A percentile compares a stretch with the other conserved stretches of the same genome.
These are phyloP conservation scores for Nevesoporus exiguus DNA, from an alignment of 768 basidiomycete genomes.

Conservation along the genomic window DNA sequence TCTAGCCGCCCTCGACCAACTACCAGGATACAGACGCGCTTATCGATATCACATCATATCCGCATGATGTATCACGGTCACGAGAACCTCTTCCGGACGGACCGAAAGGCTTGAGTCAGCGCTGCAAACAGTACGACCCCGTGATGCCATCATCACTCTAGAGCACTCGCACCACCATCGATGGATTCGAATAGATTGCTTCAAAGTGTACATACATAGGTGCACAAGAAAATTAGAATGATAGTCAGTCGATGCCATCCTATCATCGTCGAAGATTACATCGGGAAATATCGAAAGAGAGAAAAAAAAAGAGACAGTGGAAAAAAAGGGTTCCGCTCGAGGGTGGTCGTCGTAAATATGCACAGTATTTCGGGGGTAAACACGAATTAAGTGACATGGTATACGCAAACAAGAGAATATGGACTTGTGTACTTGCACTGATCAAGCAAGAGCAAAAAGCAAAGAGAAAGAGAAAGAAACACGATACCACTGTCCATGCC, in stretches of 20 bases:
- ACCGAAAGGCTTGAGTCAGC: no score
- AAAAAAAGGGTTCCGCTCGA: neutral
- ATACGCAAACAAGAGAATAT: conserved; percentile 17
- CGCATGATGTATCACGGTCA: no score
- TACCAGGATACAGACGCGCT: no score
- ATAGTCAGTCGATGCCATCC: neutral
- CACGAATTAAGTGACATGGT: conserved; percentile 24
- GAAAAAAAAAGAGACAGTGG: neutral
- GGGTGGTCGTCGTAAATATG: conserved; percentile 17
- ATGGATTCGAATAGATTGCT: neutral
- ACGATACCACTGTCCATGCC: conserved; percentile 22
- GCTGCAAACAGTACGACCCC: no score
- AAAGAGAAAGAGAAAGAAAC: neutral
- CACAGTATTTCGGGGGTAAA: conserved; percentile 18
- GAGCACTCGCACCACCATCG: no score
- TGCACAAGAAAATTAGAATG: neutral
- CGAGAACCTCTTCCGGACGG: no score
- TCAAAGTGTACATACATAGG: neutral
- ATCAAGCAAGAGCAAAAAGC: conserved; percentile 1
- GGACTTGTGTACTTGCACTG: conserved; percentile 12
- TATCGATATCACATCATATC: no score
- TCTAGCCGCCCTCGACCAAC: no score
- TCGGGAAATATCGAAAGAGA: neutral
- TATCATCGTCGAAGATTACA: neutral
- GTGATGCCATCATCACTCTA: no score